These are phyloP conservation scores for Capronia americana DNA, from an alignment of 2,329 filamentous ascomycete genomes.

Conservation along the genomic window DNA sequence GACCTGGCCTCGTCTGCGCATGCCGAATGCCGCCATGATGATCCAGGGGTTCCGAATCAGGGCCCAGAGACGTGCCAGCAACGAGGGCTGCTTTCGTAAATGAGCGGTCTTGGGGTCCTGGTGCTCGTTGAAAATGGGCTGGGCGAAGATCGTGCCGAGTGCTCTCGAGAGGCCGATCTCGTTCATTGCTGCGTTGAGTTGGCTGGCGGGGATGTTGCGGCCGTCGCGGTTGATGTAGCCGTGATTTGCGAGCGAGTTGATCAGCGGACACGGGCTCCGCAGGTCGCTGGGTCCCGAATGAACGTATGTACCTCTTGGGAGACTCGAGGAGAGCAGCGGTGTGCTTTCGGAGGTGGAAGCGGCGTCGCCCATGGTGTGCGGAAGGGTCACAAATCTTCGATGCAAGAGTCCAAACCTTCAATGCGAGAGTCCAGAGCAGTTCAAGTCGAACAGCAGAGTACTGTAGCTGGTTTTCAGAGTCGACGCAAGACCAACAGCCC, in stretches of 20 bases:
- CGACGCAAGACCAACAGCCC: neutral
- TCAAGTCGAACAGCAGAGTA: no score
- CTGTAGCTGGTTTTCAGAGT: neutral
- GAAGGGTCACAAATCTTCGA: neutral
- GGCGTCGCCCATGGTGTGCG: constrained; percentile 1
- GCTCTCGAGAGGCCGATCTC: constrained; percentile 50
- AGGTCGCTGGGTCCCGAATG: constrained; percentile 36
- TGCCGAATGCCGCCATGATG: constrained; percentile 28
- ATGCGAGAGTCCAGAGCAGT: no score
- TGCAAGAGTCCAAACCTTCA: no score
- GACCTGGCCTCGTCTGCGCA: constrained; percentile 26
- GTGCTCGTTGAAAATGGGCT: constrained; percentile 42
- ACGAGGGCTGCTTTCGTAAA: constrained; percentile 10
- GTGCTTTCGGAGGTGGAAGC: neutral
- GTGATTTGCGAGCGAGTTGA: constrained; percentile 52
- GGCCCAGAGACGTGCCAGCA: constrained; percentile 27
- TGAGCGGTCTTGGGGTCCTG: constrained; percentile 34
- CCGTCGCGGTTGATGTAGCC: constrained; percentile 51
- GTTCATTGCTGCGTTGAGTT: constrained; percentile 42
- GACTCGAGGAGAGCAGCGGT: neutral
- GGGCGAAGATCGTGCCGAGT: constrained; percentile 47
- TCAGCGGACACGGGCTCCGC: constrained; percentile 48
- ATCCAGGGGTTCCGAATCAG: constrained; percentile 11
- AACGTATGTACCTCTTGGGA: constrained; percentile 2
- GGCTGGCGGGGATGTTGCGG: constrained; percentile 45